Evolutionary conservation across 495 filamentous ascomycete species (phyloP).

Genomic region (Aspergillus indologenus): DNA sequence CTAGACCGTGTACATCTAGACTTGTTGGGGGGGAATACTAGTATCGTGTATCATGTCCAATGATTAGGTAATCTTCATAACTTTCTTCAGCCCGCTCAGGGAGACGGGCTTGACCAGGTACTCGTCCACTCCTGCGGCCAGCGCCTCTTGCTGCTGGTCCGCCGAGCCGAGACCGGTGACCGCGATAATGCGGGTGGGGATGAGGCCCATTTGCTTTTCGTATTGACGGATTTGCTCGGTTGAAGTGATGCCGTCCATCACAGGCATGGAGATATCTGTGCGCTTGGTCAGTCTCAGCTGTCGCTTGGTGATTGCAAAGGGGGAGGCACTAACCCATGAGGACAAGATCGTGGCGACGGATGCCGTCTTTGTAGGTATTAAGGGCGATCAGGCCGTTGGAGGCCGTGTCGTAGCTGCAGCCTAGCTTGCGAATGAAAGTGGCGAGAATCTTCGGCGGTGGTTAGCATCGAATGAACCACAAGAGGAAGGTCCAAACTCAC

Average conservation of each 20-base stretch:
- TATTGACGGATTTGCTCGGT: constrained; percentile 23
- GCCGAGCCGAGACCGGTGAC: constrained; percentile 37
- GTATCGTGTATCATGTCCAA: not conserved
- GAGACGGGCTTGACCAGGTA: constrained; percentile 40
- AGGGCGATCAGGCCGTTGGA: constrained; percentile 55
- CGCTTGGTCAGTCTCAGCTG: not conserved
- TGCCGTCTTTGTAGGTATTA: constrained; percentile 35
- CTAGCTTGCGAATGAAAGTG: constrained; percentile 44
- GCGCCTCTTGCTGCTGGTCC: constrained; percentile 30
- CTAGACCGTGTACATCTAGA: not conserved
- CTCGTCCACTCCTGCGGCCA: constrained; percentile 35
- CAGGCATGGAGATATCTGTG: constrained; percentile 24
- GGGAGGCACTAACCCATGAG: constrained; percentile 37
- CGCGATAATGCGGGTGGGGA: constrained; percentile 23
- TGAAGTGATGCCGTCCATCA: constrained; percentile 25
- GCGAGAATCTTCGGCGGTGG: constrained; percentile 14
- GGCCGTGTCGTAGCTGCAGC: constrained; percentile 45
- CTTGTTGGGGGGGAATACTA: not conserved
- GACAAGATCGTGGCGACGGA: constrained; percentile 39
- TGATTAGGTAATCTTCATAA: constrained; percentile 11
- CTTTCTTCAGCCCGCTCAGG: constrained; percentile 27
- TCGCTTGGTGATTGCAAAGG: not conserved
- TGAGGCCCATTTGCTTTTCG: constrained; percentile 16
- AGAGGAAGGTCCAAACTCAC: not conserved
- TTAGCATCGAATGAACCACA: not conserved